A percentile compares a stretch with the other conserved stretches of the same genome.
These are phyloP conservation scores for Punica granatum DNA, from an alignment of 345 rosid species.

Conservation along the genomic window DNA sequence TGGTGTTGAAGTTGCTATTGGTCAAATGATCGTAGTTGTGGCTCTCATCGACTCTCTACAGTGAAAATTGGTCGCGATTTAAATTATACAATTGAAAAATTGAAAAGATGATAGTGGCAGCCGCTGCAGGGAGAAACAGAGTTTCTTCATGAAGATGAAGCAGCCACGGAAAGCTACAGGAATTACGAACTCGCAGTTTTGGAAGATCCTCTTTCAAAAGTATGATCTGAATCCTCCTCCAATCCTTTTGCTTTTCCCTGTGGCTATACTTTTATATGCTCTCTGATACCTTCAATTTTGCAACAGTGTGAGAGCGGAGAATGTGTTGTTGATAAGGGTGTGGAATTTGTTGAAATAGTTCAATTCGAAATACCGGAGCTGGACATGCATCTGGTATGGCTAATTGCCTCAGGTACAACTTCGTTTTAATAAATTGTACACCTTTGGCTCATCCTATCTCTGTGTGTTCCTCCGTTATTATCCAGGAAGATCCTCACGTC, in stretches of 20 bases:
- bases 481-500: constrained; percentile 38
- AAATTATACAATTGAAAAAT: neutral
- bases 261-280: constrained; percentile 8
- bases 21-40: neutral
- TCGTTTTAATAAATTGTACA: neutral
- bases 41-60: neutral
- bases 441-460: constrained; percentile 2
- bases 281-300: constrained; percentile 1
- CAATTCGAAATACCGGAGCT: constrained; percentile 62
- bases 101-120: neutral
- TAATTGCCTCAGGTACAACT: constrained; percentile 1
- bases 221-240: neutral
- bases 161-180: constrained; percentile 9
- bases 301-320: constrained; percentile 22
- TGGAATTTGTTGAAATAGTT: constrained; percentile 20
- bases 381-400: constrained; percentile 39
- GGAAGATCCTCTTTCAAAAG: constrained; percentile 21
- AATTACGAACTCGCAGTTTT: constrained; percentile 15
- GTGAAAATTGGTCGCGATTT: neutral
- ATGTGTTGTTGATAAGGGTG: constrained; percentile 17
- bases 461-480: neutral
- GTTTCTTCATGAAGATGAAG: constrained; percentile 19
- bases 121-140: constrained; percentile 16
- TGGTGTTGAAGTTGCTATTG: neutral
- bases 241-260: neutral